Percentiles rank a stretch among this genome's conserved stretches.
Conservation (phyloP, 1,284 basidiomycete genomes). For the Bondarzewia mesenterica region DNA sequence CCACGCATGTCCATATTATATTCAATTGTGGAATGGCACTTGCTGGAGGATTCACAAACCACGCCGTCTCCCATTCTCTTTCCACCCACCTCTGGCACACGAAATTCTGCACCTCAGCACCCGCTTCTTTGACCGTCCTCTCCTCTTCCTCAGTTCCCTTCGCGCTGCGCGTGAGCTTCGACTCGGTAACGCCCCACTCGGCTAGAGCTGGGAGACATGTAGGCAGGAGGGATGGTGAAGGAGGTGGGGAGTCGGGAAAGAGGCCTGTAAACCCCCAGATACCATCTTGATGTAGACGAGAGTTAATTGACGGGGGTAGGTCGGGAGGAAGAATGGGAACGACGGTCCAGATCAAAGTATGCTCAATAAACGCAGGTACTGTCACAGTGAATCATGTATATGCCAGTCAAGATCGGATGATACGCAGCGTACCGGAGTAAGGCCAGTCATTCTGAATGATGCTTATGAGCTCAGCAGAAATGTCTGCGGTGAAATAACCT, state of each 20-base stretch:
- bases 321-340: conserved; percentile 55
- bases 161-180: conserved; percentile 43
- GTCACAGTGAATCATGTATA: conserved; percentile 1
- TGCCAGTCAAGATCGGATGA: conserved; percentile 2
- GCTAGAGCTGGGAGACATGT: conserved; percentile 49
- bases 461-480: conserved; percentile 49
- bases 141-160: conserved; percentile 46
- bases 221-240: conserved; percentile 53
- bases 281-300: conserved; percentile 59
- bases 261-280: conserved; percentile 72
- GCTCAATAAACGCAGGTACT: conserved; percentile 70
- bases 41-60: conserved; percentile 82
- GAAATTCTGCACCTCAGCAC: conserved; percentile 52
- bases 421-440: conserved; percentile 54
- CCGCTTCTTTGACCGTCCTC: conserved; percentile 39
- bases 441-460: conserved; percentile 81
- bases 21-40: conserved; percentile 20
- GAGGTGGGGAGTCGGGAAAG: conserved; percentile 35
- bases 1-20: background rate
- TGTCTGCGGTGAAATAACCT: conserved; percentile 57
- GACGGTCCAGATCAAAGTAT: conserved; percentile 69
- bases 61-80: conserved; percentile 71
- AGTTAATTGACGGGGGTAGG: conserved; percentile 29
- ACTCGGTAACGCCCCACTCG: conserved; percentile 62
- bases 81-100: conserved; percentile 59